These are phyloP conservation scores for Setaria viridis DNA, from an alignment of 202 grass and related monocot species.

Conservation along the genomic window DNA sequence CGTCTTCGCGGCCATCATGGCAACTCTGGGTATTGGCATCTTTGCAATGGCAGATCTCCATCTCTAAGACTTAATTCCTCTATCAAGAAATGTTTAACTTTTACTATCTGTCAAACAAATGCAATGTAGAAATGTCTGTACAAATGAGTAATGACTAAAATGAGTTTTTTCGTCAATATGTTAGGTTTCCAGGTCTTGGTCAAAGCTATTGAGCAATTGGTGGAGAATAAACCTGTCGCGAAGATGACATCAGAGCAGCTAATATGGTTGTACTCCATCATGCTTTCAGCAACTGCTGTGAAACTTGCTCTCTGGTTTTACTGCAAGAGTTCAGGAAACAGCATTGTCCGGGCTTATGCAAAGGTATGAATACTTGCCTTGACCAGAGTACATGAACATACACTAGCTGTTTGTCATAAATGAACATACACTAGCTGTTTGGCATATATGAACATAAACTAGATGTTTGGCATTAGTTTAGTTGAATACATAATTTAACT, in stretches of 20 bases:
- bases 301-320: conserved; percentile 93
- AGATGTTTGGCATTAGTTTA: background rate
- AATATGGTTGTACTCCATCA: conserved; percentile 88
- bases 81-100: background rate
- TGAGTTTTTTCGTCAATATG: background rate
- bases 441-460: background rate
- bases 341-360: conserved; percentile 85
- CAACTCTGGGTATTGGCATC: conserved; percentile 69
- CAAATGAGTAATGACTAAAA: too few species aligned
- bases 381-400: background rate
- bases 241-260: conserved; percentile 74
- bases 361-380: conserved; percentile 66
- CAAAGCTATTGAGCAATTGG: conserved; percentile 68
- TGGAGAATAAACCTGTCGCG: conserved; percentile 59
- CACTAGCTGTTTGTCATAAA: background rate
- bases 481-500: conserved; percentile 22
- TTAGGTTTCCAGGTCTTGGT: conserved; percentile 90
- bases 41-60: background rate
- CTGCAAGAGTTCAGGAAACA: conserved; percentile 76
- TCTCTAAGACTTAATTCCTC: background rate
- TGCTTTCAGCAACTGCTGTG: conserved; percentile 78
- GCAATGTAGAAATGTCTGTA: background rate
- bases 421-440: background rate
- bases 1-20: conserved; percentile 91
- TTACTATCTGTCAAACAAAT: background rate